Evolutionary conservation across 225 moss, liverwort and hornwort species (phyloP).

Genomic region (Rhytidiadelphus loreus): DNA sequence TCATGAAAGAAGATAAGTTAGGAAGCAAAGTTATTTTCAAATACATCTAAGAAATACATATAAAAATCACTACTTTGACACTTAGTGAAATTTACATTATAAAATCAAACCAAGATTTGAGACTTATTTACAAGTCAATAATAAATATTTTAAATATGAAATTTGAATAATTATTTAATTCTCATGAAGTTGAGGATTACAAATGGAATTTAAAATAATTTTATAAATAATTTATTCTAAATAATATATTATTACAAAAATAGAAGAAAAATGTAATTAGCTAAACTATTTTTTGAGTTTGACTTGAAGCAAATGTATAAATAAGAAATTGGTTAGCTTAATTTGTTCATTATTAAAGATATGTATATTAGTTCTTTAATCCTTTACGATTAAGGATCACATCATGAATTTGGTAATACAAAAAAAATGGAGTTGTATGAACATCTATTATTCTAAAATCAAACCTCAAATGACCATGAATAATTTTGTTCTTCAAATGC

Average conservation of each 20-base stretch:
- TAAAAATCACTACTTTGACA: background rate
- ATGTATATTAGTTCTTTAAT: background rate
- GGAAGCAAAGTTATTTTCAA: background rate
- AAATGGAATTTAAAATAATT: background rate
- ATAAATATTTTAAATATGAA: background rate
- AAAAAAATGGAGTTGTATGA: background rate
- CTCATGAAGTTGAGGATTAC: background rate
- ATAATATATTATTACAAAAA: background rate
- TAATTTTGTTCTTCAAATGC: background rate
- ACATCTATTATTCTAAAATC: too few relatives aligned
- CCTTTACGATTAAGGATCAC: too few relatives aligned
- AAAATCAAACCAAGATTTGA: background rate
- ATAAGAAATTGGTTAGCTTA: too few relatives aligned
- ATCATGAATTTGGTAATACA: background rate
- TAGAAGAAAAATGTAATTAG: accelerated
- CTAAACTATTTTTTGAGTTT: background rate
- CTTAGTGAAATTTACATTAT: background rate
- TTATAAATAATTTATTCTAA: too few relatives aligned
- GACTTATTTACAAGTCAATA: background rate
- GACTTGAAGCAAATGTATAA: background rate
- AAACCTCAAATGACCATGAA: background rate
- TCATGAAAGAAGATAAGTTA: background rate
- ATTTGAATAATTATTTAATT: background rate
- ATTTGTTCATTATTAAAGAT: background rate
- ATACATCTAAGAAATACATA: background rate